phyloP scores from a whole-genome alignment of 257 asterid species.

The Jasminum sambac region DNA sequence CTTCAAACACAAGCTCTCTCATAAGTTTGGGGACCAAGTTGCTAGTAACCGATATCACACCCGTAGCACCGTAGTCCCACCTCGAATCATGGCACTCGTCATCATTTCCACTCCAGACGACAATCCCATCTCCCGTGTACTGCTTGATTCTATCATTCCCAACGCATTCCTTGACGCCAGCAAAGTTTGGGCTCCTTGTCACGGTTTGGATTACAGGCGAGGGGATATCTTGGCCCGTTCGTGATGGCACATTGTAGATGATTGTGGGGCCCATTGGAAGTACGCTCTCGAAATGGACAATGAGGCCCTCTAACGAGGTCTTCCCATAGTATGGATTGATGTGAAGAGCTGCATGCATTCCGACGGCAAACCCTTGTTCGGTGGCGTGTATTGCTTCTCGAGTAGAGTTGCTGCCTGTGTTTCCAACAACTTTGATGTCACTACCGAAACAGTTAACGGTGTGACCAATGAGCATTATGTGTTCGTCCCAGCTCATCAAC shows the following conservation, averaged over 20 bases:
- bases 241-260: slow-evolving; percentile 81
- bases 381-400: slow-evolving; percentile 89
- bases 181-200: slow-evolving; percentile 60
- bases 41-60: slow-evolving; percentile 82
- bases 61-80: slow-evolving; percentile 74
- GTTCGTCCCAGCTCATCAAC: slow-evolving; percentile 92
- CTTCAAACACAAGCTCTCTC: slow-evolving; percentile 69
- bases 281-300: slow-evolving; percentile 69
- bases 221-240: slow-evolving; percentile 86
- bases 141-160: slow-evolving; percentile 67
- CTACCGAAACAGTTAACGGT: slow-evolving; percentile 86
- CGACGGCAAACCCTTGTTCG: slow-evolving; percentile 92
- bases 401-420: slow-evolving; percentile 91
- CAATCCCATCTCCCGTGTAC: slow-evolving; percentile 57
- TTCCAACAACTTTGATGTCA: slow-evolving; percentile 80
- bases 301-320: slow-evolving; percentile 75
- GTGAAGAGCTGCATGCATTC: slow-evolving; percentile 94
- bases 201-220: slow-evolving; percentile 46
- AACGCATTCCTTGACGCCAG: slow-evolving; percentile 84
- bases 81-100: slow-evolving; percentile 84
- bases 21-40: slow-evolving; percentile 78
- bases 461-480: slow-evolving; percentile 88
- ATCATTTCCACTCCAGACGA: slow-evolving; percentile 88
- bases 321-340: slow-evolving; percentile 91
- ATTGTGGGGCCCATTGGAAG: slow-evolving; percentile 93